Evolutionary conservation across 805 yeast genomes (phyloP).

Genomic region (Candida krabiensis): DNA sequence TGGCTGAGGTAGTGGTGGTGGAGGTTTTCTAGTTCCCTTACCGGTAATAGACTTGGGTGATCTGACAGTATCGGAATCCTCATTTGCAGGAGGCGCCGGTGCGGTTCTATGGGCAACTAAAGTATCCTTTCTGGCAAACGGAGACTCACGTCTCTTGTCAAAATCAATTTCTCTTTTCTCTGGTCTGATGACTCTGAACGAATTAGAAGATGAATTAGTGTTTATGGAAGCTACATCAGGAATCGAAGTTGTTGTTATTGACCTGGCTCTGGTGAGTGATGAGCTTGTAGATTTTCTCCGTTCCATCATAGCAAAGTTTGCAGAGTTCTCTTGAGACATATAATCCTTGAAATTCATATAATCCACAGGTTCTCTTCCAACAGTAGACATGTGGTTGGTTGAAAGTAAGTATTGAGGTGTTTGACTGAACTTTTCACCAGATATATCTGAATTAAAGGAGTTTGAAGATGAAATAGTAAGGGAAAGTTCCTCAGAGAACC

Average conservation of each 20-base stretch:
- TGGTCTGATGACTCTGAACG: constrained; percentile 68
- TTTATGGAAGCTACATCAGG: constrained; percentile 10
- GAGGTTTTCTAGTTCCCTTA: constrained; percentile 23
- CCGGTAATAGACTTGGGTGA: constrained; percentile 6
- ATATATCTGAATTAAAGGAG: constrained; percentile 48
- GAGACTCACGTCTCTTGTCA: constrained; percentile 75
- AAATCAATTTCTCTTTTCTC: constrained; percentile 77
- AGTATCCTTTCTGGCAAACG: constrained; percentile 50
- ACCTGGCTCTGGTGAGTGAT: constrained; percentile 27
- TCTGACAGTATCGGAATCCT: constrained; percentile 24
- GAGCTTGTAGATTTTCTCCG: constrained; percentile 23
- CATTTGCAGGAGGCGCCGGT: constrained; percentile 73
- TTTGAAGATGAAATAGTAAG: constrained; percentile 51
- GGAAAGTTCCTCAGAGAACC: not conserved
- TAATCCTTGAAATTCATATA: constrained; percentile 59
- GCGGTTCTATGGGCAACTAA: constrained; percentile 71
- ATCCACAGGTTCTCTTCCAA: constrained; percentile 41
- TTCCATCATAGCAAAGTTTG: constrained; percentile 5
- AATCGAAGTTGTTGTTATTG: constrained; percentile 28
- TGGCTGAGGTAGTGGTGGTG: constrained; percentile 21
- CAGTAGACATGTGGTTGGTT: constrained; percentile 19
- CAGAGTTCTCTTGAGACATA: constrained; percentile 4
- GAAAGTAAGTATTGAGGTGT: constrained; percentile 70
- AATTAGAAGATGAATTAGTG: constrained; percentile 24
- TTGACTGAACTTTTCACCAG: constrained; percentile 43